These are phyloP conservation scores for Fragaria ananassa DNA, from an alignment of 306 rosid genomes.

Conservation along the genomic window DNA sequence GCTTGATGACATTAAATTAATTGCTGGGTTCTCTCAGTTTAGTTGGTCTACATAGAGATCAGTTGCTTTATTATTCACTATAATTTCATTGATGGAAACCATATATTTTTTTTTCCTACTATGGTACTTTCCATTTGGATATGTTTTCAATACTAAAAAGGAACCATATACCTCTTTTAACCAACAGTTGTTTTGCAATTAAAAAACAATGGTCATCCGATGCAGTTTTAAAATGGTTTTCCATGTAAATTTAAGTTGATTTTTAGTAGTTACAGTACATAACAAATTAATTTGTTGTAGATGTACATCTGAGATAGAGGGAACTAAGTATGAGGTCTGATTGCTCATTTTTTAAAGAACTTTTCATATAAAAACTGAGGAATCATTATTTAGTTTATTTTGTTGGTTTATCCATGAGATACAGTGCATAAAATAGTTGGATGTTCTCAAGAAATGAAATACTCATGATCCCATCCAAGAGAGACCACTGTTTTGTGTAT, in stretches of 20 bases:
- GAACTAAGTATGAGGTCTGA: neutral
- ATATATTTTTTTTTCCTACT: neutral
- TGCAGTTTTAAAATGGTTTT: slow-evolving; percentile 3
- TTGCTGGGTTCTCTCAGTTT: slow-evolving; percentile 1
- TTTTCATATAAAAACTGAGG: no score
- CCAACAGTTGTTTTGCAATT: neutral
- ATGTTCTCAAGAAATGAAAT: neutral
- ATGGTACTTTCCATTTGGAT: neutral
- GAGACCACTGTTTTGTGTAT: neutral
- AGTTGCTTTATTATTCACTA: slow-evolving; percentile 4
- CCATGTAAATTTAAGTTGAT: neutral
- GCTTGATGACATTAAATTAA: slow-evolving; percentile 24
- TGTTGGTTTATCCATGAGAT: neutral
- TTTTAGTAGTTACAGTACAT: neutral
- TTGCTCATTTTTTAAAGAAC: neutral
- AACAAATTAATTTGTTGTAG: neutral
- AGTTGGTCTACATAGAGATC: neutral
- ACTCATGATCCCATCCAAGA: neutral
- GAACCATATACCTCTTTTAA: neutral
- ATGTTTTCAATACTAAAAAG: neutral
- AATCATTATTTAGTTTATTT: no score
- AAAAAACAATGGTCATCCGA: neutral
- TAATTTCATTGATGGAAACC: neutral
- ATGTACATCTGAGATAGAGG: neutral
- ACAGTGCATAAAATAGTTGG: neutral